Conservation (phyloP, 352 stramenopile species). For the Phytophthora litchii region DNA sequence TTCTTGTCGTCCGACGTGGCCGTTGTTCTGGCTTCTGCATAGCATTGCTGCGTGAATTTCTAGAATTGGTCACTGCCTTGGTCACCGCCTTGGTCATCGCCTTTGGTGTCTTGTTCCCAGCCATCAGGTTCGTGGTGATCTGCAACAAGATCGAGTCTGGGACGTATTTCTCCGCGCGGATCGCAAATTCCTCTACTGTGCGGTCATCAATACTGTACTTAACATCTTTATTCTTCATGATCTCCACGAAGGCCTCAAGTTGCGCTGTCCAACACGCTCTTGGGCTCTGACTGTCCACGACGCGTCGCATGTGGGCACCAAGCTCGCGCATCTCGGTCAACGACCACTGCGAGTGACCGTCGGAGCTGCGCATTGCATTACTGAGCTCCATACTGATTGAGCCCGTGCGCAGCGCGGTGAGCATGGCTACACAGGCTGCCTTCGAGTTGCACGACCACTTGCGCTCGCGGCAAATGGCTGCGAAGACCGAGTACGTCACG, state of each 20-base stretch:
- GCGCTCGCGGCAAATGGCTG: conserved; percentile 20
- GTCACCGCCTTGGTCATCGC: background rate
- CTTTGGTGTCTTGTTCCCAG: conserved; percentile 1
- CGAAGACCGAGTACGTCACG: conserved; percentile 22
- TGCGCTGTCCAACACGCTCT: conserved; percentile 17
- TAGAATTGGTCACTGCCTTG: background rate
- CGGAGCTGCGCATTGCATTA: conserved; percentile 10
- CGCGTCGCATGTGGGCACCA: conserved; percentile 27
- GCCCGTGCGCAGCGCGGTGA: conserved; percentile 22
- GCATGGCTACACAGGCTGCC: conserved; percentile 22
- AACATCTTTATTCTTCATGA: conserved; percentile 19
- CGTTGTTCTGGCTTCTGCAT: conserved; percentile 1
- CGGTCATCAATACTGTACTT: conserved; percentile 20
- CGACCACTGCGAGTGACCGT: conserved; percentile 32
- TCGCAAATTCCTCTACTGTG: conserved; percentile 25
- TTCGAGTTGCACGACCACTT: conserved; percentile 27
- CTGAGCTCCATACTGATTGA: conserved; percentile 32
- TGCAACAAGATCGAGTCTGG: conserved; percentile 11
- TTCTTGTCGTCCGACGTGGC: background rate
- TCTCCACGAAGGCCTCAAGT: conserved; percentile 15
- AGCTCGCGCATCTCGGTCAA: conserved; percentile 34
- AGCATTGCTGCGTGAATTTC: background rate
- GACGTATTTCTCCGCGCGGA: conserved; percentile 21
- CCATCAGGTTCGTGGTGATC: conserved; percentile 8
- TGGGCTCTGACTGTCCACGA: conserved; percentile 14